phyloP scores from a whole-genome alignment of 345 rosid species.

The Punica granatum region DNA sequence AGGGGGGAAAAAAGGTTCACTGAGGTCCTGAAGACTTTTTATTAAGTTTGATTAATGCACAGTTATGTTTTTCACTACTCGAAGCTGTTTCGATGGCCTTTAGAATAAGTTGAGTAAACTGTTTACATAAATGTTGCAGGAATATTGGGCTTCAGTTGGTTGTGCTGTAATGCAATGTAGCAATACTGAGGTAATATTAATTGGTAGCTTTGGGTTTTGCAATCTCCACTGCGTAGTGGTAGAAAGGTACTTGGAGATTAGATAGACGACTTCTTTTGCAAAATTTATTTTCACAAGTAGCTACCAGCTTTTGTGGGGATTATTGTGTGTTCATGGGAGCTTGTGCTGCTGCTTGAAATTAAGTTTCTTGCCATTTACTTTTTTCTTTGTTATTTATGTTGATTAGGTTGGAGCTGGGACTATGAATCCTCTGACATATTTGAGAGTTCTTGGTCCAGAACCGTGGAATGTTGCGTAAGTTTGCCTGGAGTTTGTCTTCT shows the following conservation, averaged over 20 bases:
- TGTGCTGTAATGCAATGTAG: conserved; percentile 97
- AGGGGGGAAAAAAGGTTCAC: not conserved
- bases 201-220: conserved; percentile 1
- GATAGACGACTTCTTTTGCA: not conserved
- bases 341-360: not conserved
- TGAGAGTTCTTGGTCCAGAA: conserved; percentile 95
- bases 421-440: conserved; percentile 89
- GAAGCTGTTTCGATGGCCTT: not conserved
- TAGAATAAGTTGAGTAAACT: not conserved
- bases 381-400: conserved; percentile 2
- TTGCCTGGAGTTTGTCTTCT: conserved; percentile 5
- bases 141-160: conserved; percentile 98
- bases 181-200: conserved; percentile 69
- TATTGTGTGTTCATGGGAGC: not conserved
- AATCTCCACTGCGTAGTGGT: not conserved
- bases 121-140: conserved; percentile 28
- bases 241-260: too few species aligned
- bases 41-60: not conserved
- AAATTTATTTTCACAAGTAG: not conserved
- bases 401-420: conserved; percentile 95
- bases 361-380: not conserved
- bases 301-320: not conserved
- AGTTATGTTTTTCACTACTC: not conserved
- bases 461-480: conserved; percentile 97
- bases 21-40: not conserved